phyloP scores from a whole-genome alignment of 371 early-diverging fungal species.

The Rhizomucor pusillus region DNA sequence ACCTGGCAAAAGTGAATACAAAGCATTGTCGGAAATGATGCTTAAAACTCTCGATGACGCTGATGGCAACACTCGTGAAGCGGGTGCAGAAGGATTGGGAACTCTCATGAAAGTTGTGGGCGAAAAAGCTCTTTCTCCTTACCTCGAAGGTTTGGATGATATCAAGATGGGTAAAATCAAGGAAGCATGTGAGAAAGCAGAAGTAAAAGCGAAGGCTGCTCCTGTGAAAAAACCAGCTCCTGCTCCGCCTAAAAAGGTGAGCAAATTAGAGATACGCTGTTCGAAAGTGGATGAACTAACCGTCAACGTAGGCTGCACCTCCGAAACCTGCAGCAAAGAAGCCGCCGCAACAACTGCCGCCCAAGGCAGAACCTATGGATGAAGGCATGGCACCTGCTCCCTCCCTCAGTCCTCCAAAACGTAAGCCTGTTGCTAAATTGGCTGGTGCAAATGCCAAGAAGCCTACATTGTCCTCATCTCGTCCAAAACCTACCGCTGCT shows the following conservation, averaged over 20 bases:
- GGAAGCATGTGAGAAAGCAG: conserved; percentile 84
- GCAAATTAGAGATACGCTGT: not conserved
- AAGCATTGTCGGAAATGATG: conserved; percentile 70
- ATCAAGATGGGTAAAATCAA: conserved; percentile 84
- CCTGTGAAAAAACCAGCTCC: conserved; percentile 44
- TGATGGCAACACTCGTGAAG: conserved; percentile 84
- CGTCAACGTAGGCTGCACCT: conserved; percentile 22
- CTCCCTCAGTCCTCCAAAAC: conserved; percentile 58
- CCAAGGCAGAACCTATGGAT: conserved; percentile 32
- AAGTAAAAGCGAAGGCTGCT: conserved; percentile 63
- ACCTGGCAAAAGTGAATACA: conserved; percentile 79
- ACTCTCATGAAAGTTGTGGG: conserved; percentile 85
- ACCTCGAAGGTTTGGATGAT: conserved; percentile 83
- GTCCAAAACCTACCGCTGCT: conserved; percentile 35
- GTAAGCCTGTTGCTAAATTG: conserved; percentile 55
- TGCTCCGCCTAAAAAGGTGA: conserved; percentile 26
- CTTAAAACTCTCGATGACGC: conserved; percentile 83
- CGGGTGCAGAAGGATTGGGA: conserved; percentile 86
- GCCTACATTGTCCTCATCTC: conserved; percentile 39
- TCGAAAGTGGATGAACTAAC: conserved; percentile 1
- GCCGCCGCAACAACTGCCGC: conserved; percentile 14
- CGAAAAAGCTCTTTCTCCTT: conserved; percentile 70
- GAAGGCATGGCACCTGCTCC: conserved; percentile 18
- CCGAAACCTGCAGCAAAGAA: conserved; percentile 15
- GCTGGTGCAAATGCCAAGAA: conserved; percentile 51